Evolutionary conservation across 176 grass and related monocot genomes (phyloP).

Genomic region (Oropetium thomaeum): DNA sequence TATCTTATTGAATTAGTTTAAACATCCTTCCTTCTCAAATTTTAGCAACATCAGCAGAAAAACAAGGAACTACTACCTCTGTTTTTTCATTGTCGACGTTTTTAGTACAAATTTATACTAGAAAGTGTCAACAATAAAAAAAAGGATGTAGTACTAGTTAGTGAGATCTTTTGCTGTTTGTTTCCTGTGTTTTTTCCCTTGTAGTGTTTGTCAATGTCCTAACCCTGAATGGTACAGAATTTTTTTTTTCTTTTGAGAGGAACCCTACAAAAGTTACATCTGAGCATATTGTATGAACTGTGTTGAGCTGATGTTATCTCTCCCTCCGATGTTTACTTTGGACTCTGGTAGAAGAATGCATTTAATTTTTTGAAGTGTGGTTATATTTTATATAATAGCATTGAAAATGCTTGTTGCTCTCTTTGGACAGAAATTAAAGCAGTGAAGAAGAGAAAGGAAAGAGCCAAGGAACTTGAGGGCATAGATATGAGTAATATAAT

Average conservation of each 20-base stretch:
- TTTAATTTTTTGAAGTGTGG: slow-evolving; percentile 17
- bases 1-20: slow-evolving; percentile 17
- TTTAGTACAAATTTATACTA: too few species aligned
- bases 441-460: slow-evolving; percentile 89
- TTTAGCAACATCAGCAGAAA: too few species aligned
- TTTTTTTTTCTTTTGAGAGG: not conserved
- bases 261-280: not conserved
- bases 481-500: slow-evolving; percentile 97
- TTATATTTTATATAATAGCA: not conserved
- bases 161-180: not conserved
- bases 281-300: not conserved
- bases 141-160: not conserved
- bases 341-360: not conserved
- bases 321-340: not conserved
- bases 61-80: too few species aligned
- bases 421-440: slow-evolving; percentile 75
- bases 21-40: not conserved
- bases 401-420: slow-evolving; percentile 21
- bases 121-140: too few species aligned
- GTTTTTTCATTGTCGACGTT: too few species aligned
- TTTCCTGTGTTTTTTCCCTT: not conserved
- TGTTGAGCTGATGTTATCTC: not conserved
- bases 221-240: not conserved
- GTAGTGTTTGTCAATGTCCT: not conserved
- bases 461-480: slow-evolving; percentile 92